A percentile compares a stretch with the other conserved stretches of the same genome.
Evolutionary conservation across 768 basidiomycete genomes (phyloP).

Genomic region (Scleroderma bovista): DNA sequence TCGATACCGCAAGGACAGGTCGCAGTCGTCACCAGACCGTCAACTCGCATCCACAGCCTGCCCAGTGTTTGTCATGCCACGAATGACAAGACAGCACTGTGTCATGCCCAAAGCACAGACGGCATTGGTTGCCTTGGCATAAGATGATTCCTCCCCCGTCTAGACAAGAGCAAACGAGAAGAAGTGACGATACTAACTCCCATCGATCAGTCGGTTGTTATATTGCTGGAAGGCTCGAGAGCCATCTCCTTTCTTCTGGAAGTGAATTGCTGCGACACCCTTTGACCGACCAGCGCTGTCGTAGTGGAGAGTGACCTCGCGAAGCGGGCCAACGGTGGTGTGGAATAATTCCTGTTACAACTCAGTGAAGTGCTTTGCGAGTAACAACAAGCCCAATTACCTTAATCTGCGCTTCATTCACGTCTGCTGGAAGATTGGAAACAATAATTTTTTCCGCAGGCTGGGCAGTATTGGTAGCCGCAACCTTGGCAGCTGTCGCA

Average conservation of each 20-base stretch:
- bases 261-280: slow-evolving; percentile 83
- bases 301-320: slow-evolving; percentile 80
- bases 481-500: slow-evolving; percentile 36
- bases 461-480: slow-evolving; percentile 32
- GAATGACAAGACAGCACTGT: slow-evolving; percentile 3
- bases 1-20: slow-evolving; percentile 26
- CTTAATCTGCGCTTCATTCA: slow-evolving; percentile 91
- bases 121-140: slow-evolving; percentile 15
- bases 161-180: slow-evolving; percentile 31
- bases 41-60: slow-evolving; percentile 27
- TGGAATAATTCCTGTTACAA: slow-evolving; percentile 79
- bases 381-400: slow-evolving; percentile 39
- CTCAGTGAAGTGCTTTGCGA: neutral
- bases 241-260: slow-evolving; percentile 83
- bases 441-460: slow-evolving; percentile 89
- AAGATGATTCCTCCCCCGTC: slow-evolving; percentile 10
- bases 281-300: slow-evolving; percentile 84
- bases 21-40: slow-evolving; percentile 26
- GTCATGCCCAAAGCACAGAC: slow-evolving; percentile 20
- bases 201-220: slow-evolving; percentile 99
- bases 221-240: slow-evolving; percentile 90
- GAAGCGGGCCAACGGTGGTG: slow-evolving; percentile 82
- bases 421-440: slow-evolving; percentile 87
- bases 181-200: slow-evolving; percentile 89
- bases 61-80: slow-evolving; percentile 12